phyloP scores from a whole-genome alignment of 2,329 filamentous ascomycete genomes.

The Cladophialophora yegresii region DNA sequence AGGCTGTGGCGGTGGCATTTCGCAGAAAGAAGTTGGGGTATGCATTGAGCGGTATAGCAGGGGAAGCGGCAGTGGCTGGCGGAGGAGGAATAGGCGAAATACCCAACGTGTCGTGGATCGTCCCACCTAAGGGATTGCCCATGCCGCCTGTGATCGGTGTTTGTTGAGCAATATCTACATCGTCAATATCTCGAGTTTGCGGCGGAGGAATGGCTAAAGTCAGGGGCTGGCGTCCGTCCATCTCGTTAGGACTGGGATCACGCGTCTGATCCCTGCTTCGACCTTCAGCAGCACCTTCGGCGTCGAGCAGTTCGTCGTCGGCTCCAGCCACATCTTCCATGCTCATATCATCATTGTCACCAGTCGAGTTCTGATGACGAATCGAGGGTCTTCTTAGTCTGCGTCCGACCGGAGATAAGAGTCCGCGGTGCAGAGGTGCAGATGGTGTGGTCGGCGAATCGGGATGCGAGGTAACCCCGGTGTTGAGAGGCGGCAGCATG shows the following conservation, averaged over 20 bases:
- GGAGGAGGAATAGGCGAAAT: constrained; percentile 72
- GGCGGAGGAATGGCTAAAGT: constrained; percentile 71
- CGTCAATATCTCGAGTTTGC: constrained; percentile 80
- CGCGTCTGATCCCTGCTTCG: constrained; percentile 48
- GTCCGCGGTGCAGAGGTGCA: constrained; percentile 62
- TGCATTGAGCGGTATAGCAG: constrained; percentile 68
- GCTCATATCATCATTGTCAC: constrained; percentile 85
- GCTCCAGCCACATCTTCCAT: constrained; percentile 79
- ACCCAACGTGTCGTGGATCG: constrained; percentile 67
- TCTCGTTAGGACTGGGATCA: constrained; percentile 31
- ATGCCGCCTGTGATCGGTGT: constrained; percentile 82
- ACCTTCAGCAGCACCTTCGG: constrained; percentile 74
- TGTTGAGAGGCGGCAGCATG: constrained; percentile 70
- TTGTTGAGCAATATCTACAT: constrained; percentile 91
- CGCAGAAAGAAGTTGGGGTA: constrained; percentile 80
- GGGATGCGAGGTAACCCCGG: constrained; percentile 79
- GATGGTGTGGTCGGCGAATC: constrained; percentile 86
- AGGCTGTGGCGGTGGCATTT: constrained; percentile 65
- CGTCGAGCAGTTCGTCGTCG: constrained; percentile 46
- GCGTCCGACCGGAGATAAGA: constrained; percentile 57
- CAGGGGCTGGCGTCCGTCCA: constrained; percentile 54
- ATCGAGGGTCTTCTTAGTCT: constrained; percentile 76
- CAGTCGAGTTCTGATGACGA: constrained; percentile 81
- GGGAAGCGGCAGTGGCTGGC: constrained; percentile 67
- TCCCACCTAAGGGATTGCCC: constrained; percentile 68